Conservation (phyloP, 1,284 basidiomycete species). For the Tetrapyrgos nigripes region DNA sequence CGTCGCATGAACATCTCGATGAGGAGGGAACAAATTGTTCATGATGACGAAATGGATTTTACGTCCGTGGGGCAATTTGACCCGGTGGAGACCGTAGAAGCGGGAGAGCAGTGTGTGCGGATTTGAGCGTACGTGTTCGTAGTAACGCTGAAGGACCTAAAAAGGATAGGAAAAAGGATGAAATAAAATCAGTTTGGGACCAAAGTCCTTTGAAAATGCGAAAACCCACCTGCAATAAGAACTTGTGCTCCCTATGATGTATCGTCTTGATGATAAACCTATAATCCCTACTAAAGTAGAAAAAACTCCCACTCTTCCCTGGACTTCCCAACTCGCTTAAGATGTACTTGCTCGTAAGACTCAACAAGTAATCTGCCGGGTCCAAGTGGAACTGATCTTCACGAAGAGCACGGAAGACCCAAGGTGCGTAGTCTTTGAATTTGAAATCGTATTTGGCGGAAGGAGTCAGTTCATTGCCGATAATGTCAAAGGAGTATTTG, state of each 20-base stretch:
- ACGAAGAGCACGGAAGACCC: constrained; percentile 95
- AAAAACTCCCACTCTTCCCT: constrained; percentile 98
- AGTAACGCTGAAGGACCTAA: constrained; percentile 53
- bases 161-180: neutral
- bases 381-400: constrained; percentile 96
- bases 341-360: constrained; percentile 97
- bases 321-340: constrained; percentile 98
- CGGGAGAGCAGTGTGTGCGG: constrained; percentile 94
- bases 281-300: constrained; percentile 99
- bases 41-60: constrained; percentile 99
- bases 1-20: constrained; percentile 97
- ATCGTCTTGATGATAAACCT: constrained; percentile 99
- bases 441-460: constrained; percentile 98
- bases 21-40: constrained; percentile 99
- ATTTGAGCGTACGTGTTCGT: constrained; percentile 88
- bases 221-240: constrained; percentile 75
- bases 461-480: constrained; percentile 97
- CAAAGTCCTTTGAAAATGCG: no score
- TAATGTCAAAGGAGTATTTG: constrained; percentile 97
- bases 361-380: constrained; percentile 96
- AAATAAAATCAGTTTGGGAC: no score
- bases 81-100: constrained; percentile 97
- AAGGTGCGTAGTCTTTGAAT: constrained; percentile 99
- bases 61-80: constrained; percentile 91
- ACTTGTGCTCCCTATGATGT: constrained; percentile 93